Evolutionary conservation across 352 stramenopile genomes (phyloP).

Genomic region (Phytopythium montanum): DNA sequence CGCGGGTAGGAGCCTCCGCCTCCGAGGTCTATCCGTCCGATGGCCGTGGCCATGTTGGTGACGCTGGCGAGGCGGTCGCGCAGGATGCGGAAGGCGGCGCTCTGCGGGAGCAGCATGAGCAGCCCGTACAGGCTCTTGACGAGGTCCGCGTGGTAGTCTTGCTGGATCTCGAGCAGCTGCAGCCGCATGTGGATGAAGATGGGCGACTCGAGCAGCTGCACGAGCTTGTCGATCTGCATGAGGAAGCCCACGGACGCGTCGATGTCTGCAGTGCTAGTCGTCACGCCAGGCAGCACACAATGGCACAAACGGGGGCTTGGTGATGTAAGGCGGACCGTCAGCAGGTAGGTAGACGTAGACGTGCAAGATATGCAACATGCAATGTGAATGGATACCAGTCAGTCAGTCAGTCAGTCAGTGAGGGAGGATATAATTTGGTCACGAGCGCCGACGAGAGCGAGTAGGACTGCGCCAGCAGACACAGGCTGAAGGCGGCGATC

Average conservation of each 20-base stretch:
- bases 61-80: conserved; percentile 81
- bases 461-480: conserved; percentile 97
- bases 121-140: conserved; percentile 98
- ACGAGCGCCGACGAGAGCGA: conserved; percentile 95
- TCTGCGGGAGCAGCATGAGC: conserved; percentile 97
- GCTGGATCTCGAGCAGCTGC: conserved; percentile 96
- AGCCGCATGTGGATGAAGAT: conserved; percentile 99
- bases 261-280: conserved; percentile 89
- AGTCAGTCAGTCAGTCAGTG: too few relatives aligned
- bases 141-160: conserved; percentile 92
- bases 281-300: conserved; percentile 13
- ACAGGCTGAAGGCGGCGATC: conserved; percentile 96
- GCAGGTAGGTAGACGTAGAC: conserved; percentile 1
- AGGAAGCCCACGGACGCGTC: conserved; percentile 98
- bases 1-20: conserved; percentile 17
- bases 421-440: conserved; percentile 90
- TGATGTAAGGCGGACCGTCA: conserved; percentile 32
- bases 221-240: conserved; percentile 99
- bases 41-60: conserved; percentile 85
- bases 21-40: conserved; percentile 70
- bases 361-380: conserved; percentile 3
- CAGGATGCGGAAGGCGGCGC: conserved; percentile 78
- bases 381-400: not conserved
- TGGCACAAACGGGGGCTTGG: conserved; percentile 6
- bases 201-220: conserved; percentile 98